Conservation (phyloP, 495 filamentous ascomycete species). For the Trypethelium eluteriae region DNA sequence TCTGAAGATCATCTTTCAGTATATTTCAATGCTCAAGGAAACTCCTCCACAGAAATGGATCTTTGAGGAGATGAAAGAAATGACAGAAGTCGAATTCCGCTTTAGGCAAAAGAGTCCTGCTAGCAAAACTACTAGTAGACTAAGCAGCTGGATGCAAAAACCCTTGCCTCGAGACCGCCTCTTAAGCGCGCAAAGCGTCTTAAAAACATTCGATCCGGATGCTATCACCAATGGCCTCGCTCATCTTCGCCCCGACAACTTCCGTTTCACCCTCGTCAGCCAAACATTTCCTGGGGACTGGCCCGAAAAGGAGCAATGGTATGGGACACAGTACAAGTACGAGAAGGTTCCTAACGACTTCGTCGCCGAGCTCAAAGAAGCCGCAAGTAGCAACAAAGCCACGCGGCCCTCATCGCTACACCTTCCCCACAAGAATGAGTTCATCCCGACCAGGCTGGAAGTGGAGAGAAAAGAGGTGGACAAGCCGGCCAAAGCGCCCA, state of each 20-base stretch:
- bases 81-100: conserved; percentile 86
- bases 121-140: conserved; percentile 74
- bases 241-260: conserved; percentile 80
- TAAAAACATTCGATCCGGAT: conserved; percentile 70
- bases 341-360: conserved; percentile 77
- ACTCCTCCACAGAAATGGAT: conserved; percentile 84
- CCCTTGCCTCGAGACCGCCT: conserved; percentile 78
- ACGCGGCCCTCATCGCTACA: conserved; percentile 65
- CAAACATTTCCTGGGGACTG: conserved; percentile 77
- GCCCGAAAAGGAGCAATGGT: conserved; percentile 92
- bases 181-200: conserved; percentile 62
- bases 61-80: conserved; percentile 77
- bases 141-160: conserved; percentile 82
- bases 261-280: conserved; percentile 71
- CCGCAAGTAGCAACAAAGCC: conserved; percentile 48
- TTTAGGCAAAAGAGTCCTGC: conserved; percentile 91
- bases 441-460: conserved; percentile 86
- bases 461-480: conserved; percentile 87
- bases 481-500: conserved; percentile 64
- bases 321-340: conserved; percentile 85
- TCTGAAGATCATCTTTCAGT: conserved; percentile 83
- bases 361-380: conserved; percentile 57
- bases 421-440: conserved; percentile 89
- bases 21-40: conserved; percentile 79
- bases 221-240: conserved; percentile 66